These are phyloP conservation scores for Sugiyamaella sp. DNA, from an alignment of 1,139 yeast genomes.

Conservation along the genomic window DNA sequence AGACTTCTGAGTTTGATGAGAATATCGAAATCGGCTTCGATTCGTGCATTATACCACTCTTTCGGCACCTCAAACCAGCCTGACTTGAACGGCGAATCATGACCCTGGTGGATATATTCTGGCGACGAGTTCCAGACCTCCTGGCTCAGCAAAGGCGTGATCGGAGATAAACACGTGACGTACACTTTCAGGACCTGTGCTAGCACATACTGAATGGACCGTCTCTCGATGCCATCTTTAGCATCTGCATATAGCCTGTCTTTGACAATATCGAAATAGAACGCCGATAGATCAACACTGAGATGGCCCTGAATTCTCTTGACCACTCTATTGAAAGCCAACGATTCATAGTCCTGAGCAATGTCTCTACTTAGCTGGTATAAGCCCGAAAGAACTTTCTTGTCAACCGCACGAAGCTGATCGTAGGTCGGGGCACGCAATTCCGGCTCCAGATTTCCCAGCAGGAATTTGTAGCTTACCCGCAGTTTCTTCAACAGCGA, in stretches of 20 bases:
- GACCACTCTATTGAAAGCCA: constrained; percentile 67
- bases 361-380: constrained; percentile 51
- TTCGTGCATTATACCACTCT: constrained; percentile 43
- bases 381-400: constrained; percentile 61
- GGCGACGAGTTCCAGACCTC: constrained; percentile 77
- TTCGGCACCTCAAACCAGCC: constrained; percentile 48
- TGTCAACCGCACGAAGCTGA: constrained; percentile 61
- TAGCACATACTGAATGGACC: constrained; percentile 73
- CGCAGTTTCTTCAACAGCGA: constrained; percentile 82
- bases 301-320: constrained; percentile 70
- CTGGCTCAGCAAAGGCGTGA: constrained; percentile 80
- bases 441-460: constrained; percentile 61
- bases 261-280: constrained; percentile 84
- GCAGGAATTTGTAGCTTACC: constrained; percentile 74
- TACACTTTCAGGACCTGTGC: constrained; percentile 63
- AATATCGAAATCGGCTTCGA: constrained; percentile 42
- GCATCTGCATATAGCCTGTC: constrained; percentile 81
- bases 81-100: constrained; percentile 56
- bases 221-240: constrained; percentile 53
- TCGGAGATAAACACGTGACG: constrained; percentile 70
- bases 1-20: constrained; percentile 54
- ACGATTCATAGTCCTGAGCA: constrained; percentile 53
- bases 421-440: constrained; percentile 40
- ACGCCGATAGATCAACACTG: constrained; percentile 74
- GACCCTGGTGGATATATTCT: constrained; percentile 40